These are phyloP conservation scores for Cystobasidium slooffiae DNA, from an alignment of 1,284 basidiomycete genomes.

Conservation along the genomic window DNA sequence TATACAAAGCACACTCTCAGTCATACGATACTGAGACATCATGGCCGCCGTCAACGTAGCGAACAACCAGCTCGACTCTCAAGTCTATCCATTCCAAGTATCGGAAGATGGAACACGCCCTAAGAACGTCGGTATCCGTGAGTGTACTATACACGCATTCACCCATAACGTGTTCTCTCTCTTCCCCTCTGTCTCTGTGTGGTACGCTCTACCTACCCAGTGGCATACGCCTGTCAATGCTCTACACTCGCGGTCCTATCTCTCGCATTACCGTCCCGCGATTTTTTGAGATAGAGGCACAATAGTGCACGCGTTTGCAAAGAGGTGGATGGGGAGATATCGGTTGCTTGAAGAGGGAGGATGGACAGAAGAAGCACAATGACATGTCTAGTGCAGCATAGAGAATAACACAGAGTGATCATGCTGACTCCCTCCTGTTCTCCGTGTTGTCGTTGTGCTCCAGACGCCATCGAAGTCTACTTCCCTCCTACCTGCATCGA, in stretches of 20 bases:
- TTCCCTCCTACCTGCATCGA: conserved; percentile 69
- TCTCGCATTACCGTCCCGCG: conserved; percentile 4
- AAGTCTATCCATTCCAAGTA: conserved; percentile 35
- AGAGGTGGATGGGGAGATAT: neutral
- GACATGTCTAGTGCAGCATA: too few relatives aligned
- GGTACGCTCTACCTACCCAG: too few relatives aligned
- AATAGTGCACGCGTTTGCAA: neutral
- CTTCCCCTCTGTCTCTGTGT: too few relatives aligned
- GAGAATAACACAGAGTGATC: neutral
- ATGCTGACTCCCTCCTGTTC: neutral
- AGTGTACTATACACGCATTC: conserved; percentile 1
- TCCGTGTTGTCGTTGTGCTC: neutral
- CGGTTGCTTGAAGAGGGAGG: neutral
- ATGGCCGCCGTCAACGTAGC: conserved; percentile 25
- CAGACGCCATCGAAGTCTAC: conserved; percentile 67
- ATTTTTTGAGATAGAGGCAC: conserved; percentile 17
- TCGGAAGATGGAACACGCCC: conserved; percentile 33
- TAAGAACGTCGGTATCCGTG: conserved; percentile 46
- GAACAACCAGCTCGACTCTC: conserved; percentile 41
- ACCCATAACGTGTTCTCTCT: neutral
- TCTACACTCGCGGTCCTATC: neutral
- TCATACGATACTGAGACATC: neutral
- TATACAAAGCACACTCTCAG: neutral
- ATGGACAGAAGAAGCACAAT: neutral
- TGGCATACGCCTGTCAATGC: neutral